Percentiles rank a stretch among this genome's conserved stretches.
Conservation (phyloP, 164 flowering plant genomes). For the Berberis thunbergii region DNA sequence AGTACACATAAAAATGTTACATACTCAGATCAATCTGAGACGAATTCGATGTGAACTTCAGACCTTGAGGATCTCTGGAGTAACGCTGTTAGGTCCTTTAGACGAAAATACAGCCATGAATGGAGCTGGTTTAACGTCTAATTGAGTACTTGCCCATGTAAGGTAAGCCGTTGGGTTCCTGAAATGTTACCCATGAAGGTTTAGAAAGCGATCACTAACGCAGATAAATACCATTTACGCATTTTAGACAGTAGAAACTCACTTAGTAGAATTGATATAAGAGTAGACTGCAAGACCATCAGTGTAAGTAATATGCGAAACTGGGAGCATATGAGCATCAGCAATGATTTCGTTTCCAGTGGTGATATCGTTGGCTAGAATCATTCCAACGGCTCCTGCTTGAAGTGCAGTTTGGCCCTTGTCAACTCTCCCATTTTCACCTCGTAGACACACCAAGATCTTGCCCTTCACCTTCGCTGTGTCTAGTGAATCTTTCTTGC, state of each 20-base stretch:
- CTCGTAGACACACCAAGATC: constrained; percentile 47
- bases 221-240: too few relatives aligned
- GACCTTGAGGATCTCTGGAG: constrained; percentile 56
- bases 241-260: too few relatives aligned
- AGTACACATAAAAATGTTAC: neutral
- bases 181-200: too few relatives aligned
- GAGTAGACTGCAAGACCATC: constrained; percentile 27
- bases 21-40: neutral
- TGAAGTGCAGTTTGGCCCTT: constrained; percentile 32
- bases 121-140: constrained; percentile 40
- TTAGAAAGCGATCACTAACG: too few relatives aligned
- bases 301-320: constrained; percentile 25
- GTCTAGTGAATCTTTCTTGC: constrained; percentile 11
- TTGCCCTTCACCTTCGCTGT: constrained; percentile 42
- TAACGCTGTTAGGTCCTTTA: constrained; percentile 42
- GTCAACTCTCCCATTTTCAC: constrained; percentile 43
- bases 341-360: constrained; percentile 17
- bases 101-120: constrained; percentile 55
- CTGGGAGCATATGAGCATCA: constrained; percentile 35
- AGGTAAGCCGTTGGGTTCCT: constrained; percentile 27
- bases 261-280: constrained; percentile 41
- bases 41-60: neutral
- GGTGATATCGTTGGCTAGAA: constrained; percentile 30
- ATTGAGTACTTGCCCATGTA: constrained; percentile 10
- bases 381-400: constrained; percentile 59